These are phyloP conservation scores for Cynanchum wilfordii DNA, from an alignment of 257 asterid genomes.

Conservation along the genomic window DNA sequence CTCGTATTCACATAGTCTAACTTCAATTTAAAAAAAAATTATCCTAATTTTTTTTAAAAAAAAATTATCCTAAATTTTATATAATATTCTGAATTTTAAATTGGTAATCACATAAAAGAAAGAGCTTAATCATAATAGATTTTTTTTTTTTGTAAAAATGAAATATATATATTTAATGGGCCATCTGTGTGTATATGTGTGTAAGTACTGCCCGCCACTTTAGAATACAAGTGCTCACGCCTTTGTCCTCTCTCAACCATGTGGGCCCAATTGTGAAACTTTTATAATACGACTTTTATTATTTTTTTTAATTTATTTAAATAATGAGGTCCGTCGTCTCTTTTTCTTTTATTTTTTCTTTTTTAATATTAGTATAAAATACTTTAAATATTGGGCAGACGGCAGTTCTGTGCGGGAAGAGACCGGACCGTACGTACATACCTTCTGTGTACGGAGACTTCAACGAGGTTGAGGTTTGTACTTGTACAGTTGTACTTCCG, in stretches of 20 bases:
- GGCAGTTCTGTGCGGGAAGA: not conserved
- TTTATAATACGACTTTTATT: not conserved
- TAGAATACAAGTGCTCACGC: not conserved
- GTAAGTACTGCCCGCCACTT: slow-evolving; percentile 4
- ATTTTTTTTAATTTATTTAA: too few relatives aligned
- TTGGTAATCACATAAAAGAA: too few relatives aligned
- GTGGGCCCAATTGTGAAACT: not conserved
- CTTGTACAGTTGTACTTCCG: not conserved
- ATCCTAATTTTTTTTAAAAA: too few relatives aligned
- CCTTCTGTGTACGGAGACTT: slow-evolving; percentile 8
- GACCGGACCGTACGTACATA: slow-evolving; percentile 7
- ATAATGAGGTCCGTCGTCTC: not conserved
- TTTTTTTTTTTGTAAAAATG: too few relatives aligned
- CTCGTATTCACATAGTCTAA: too few relatives aligned
- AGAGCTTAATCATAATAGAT: too few relatives aligned
- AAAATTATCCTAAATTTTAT: too few relatives aligned
- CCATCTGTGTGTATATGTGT: not conserved
- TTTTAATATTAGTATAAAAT: too few relatives aligned
- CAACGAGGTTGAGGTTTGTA: not conserved
- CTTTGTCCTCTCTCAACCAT: not conserved
- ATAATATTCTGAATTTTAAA: too few relatives aligned
- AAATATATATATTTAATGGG: not conserved
- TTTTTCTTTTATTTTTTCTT: too few relatives aligned
- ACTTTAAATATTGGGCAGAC: not conserved
- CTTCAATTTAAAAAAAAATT: too few relatives aligned